Conservation (phyloP, 208 protist genomes). For the Phytomonas sp. region DNA sequence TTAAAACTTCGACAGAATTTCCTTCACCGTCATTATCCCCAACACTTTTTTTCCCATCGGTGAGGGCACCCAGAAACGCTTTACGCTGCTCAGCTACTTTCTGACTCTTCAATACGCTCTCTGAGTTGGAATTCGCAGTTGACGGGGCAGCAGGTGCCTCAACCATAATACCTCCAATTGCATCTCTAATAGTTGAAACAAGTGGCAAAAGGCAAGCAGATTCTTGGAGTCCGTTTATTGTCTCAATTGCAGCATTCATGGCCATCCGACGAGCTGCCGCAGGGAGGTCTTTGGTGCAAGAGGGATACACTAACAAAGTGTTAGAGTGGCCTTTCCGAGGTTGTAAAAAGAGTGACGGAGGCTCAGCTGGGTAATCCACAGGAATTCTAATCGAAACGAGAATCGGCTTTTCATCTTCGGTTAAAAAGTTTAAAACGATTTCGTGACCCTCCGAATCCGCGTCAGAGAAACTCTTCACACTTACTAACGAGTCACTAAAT, state of each 20-base stretch:
- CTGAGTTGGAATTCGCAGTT: constrained; percentile 6
- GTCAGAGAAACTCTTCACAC: constrained; percentile 49
- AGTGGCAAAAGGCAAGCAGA: constrained; percentile 62
- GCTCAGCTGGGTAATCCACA: constrained; percentile 69
- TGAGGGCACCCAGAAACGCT: constrained; percentile 54
- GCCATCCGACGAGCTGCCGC: constrained; percentile 39
- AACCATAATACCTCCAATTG: constrained; percentile 23
- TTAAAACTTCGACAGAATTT: constrained; percentile 31
- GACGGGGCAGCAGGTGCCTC: constrained; percentile 11
- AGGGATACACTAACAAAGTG: constrained; percentile 25
- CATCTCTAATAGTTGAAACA: constrained; percentile 54
- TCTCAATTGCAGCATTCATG: constrained; percentile 63
- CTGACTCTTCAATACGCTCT: constrained; percentile 20
- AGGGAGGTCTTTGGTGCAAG: constrained; percentile 58
- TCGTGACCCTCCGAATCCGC: constrained; percentile 42
- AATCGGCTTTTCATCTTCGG: constrained; percentile 34
- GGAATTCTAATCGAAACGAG: constrained; percentile 60
- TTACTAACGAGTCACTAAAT: constrained; percentile 67
- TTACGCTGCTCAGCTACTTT: constrained; percentile 47
- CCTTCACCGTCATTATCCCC: constrained; percentile 43
- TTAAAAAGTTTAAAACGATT: constrained; percentile 59
- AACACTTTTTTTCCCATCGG: constrained; percentile 14
- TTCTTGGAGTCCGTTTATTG: constrained; percentile 55
- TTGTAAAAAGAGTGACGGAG: constrained; percentile 61
- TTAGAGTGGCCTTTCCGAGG: constrained; percentile 17